A percentile compares a stretch with the other conserved stretches of the same genome.
phyloP scores from a whole-genome alignment of 192 early-diverging fungal species.

The Backusella mclennaniae region DNA sequence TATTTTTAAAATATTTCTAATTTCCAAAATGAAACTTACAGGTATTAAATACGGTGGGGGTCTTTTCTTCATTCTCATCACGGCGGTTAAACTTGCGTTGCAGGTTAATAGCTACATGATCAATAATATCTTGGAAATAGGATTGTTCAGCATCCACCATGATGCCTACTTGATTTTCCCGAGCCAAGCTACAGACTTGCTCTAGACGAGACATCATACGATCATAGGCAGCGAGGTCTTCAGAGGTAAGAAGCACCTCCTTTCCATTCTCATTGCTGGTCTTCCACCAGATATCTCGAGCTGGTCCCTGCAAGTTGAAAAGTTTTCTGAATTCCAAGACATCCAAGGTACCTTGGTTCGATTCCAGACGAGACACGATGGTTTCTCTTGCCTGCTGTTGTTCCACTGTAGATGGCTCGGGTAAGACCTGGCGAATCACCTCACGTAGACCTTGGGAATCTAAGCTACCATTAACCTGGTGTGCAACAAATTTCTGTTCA shows the following conservation, averaged over 20 bases:
- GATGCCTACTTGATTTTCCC: conserved; percentile 61
- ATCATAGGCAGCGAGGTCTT: conserved; percentile 74
- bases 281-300: conserved; percentile 26
- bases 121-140: conserved; percentile 92
- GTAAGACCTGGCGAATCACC: background rate
- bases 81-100: conserved; percentile 68
- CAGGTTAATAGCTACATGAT: conserved; percentile 73
- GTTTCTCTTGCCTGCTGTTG: background rate
- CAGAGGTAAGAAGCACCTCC: conserved; percentile 26
- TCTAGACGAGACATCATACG: conserved; percentile 64
- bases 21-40: conserved; percentile 40
- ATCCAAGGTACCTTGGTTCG: conserved; percentile 12
- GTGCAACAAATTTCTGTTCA: conserved; percentile 48
- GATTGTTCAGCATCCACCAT: conserved; percentile 94
- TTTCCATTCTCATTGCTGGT: background rate
- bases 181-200: conserved; percentile 64
- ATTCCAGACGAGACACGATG: conserved; percentile 3
- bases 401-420: background rate
- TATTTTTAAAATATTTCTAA: background rate
- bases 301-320: conserved; percentile 14
- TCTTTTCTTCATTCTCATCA: conserved; percentile 11
- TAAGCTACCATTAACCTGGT: conserved; percentile 35
- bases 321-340: conserved; percentile 20
- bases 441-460: background rate
- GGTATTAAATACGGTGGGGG: conserved; percentile 86